Base-by-base conservation (phyloP, 169 alveolate genomes). In the Eimeria mitis region DNA sequence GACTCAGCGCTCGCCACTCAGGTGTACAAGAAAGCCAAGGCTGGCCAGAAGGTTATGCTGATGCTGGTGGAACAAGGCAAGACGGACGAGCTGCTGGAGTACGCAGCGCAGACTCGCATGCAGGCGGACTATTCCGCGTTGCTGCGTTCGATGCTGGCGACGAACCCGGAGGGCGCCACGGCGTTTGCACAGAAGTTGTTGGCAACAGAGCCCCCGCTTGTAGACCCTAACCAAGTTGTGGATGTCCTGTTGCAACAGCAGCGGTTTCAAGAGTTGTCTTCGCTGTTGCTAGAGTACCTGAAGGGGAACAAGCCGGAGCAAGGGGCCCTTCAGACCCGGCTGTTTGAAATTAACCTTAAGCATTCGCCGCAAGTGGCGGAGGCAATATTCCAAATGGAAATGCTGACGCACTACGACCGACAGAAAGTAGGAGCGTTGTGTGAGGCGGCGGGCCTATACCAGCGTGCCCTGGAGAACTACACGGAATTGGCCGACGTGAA, bases 321-420 rank as follows among this genome's bases (percentile, higher is more conserved):
- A 95, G 99, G 99, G 44, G 99, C 98, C 95, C 98, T 99, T 54
- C 99, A 99, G 98, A 99, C 99, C 47, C 99, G 99, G 96, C 99
- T 99, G 76, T 97, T 99, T 85, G 99, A 99, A 96, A 98, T 99
- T 89, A 99, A 99, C 97, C 97, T 99, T 76, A 97, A 97, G 97
- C 98, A 99, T 89, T 88, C 97, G 44, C 97, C 97, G 47, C 96
- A 99, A 95, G 99, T 99, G 52, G 99, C 99, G 23, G 99, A 99
- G 89, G 98, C 99, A 61, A 98, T 99, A 59, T 98, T 99, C 97
- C 99, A 99, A 95, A 97, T 99, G 98, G 98, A 99, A 89, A 98
- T 98, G 70, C 99, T 99, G 97, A 98, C 99, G 54, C 99, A 99
- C 97, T 99, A 98, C 97, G 99, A 99, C 97, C 98, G 99, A 94